These are phyloP conservation scores for Tetradesmus lagerheimii DNA, from an alignment of 139 green algal genomes.

Conservation along the genomic window DNA sequence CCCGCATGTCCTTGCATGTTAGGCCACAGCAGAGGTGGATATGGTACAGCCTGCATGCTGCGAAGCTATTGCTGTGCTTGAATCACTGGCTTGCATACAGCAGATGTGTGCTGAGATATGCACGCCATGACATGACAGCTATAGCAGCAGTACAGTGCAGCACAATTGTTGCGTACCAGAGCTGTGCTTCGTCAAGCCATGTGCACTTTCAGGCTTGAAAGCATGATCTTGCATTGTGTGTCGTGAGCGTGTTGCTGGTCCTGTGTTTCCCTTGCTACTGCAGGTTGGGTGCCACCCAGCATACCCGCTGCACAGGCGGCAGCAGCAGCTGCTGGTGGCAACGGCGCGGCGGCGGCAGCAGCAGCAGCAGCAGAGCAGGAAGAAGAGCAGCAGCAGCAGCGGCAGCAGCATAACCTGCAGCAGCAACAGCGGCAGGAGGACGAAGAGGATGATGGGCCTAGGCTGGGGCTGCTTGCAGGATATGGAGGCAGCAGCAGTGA, in stretches of 20 bases:
- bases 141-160: too few species aligned
- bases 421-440: neutral
- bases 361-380: constrained; percentile 1
- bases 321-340: neutral
- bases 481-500: constrained; percentile 38
- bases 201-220: neutral
- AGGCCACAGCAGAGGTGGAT: neutral
- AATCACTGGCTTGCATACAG: too few species aligned
- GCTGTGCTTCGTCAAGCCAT: neutral
- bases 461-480: neutral
- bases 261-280: neutral
- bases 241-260: too few species aligned
- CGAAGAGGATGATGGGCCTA: neutral
- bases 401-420: neutral
- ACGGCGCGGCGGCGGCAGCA: neutral
- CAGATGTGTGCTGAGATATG: too few species aligned
- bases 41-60: too few species aligned
- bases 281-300: constrained; percentile 36
- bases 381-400: neutral
- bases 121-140: too few species aligned
- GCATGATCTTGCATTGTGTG: too few species aligned
- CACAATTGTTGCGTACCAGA: too few species aligned
- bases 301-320: constrained; percentile 13
- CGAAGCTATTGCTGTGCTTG: too few species aligned
- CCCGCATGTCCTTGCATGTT: neutral